Base-by-base conservation (phyloP, 805 yeast species). In the Blastobotrys muscicola region DNA sequence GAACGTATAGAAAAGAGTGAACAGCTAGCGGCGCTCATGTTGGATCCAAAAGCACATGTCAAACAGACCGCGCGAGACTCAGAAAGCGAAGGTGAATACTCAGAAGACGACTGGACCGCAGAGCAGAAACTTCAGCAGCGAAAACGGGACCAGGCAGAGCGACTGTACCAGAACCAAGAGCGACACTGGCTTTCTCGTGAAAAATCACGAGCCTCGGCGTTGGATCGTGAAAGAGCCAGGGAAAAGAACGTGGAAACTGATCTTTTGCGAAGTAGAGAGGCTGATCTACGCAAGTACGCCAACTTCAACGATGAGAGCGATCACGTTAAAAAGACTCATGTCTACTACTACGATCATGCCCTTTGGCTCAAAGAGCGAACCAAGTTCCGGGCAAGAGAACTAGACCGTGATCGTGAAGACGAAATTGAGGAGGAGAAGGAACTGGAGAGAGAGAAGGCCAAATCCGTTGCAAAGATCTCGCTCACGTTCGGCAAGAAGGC, bases 121-220 rank as follows among this genome's bases (percentile, higher is more conserved):
- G 48, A 43, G 26, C 36, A 38, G 36, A 32, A 33, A 6, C 42
- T 44, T 9, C 41, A 41, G 30, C 34, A 35, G 16, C 38, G 45
- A 26, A 32, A 41, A 31, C 41, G 40, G 8, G 45, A 49, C 11
- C 35, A 31, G n/a, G 11, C 33, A 7, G 45, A 48, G 32, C 36
- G 46, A n/a, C 31, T 26, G 13, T 52, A 43, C 33, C 43, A 40
- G 62, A 26, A 63, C 59, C 32, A 59, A 63, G 20, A 61, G 65
- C 14, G 59, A 55, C 29, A 61, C 58, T 44, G 55, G 75, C 20
- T 58, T 64, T 3, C 48, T 70, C 36, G 69, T 62, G 57, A 29
- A 67, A 70, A 35, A 58, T 58, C 62, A 59, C 49, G 70, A 64
- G 37, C 45, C 3, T 34, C 42, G n/a, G 57, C 59, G 8, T 33